Percentiles rank a stretch among this genome's conserved stretches.
phyloP scores from a whole-genome alignment of 441 rosid genomes.

The Omphalea diandra region DNA sequence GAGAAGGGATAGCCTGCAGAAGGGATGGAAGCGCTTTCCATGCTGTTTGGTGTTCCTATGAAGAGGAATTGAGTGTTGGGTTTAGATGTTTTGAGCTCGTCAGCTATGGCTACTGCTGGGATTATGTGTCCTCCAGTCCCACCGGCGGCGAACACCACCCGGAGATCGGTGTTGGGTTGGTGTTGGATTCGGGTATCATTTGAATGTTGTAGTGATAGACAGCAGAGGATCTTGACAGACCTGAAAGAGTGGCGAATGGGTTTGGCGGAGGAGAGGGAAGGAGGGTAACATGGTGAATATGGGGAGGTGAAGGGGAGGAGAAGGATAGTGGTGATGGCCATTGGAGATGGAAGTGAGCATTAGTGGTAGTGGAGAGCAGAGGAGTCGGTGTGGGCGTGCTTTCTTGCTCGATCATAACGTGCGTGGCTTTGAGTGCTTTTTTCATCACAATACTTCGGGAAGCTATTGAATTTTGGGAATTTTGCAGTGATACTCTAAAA shows the following conservation, averaged over 20 bases:
- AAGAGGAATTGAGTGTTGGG: conserved; percentile 53
- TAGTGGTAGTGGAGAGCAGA: background rate
- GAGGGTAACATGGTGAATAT: too few species aligned
- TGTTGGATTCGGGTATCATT: conserved; percentile 20
- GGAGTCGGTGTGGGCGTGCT: background rate
- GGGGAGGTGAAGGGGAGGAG: conserved; percentile 22
- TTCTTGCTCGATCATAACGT: too few species aligned
- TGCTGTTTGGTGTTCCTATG: conserved; percentile 60
- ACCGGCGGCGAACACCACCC: conserved; percentile 65
- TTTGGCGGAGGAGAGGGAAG: conserved; percentile 17
- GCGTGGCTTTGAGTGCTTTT: too few species aligned
- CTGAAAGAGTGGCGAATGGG: conserved; percentile 17
- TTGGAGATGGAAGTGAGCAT: conserved; percentile 23
- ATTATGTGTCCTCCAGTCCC: conserved; percentile 83
- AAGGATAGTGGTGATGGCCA: conserved; percentile 40
- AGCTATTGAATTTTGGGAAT: too few species aligned
- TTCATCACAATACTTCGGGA: too few species aligned
- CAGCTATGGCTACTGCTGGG: conserved; percentile 81
- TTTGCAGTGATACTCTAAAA: too few species aligned
- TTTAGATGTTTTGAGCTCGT: conserved; percentile 55
- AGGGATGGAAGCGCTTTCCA: conserved; percentile 72
- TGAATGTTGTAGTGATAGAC: conserved; percentile 37
- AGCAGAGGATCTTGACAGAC: conserved; percentile 26
- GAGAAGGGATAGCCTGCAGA: conserved; percentile 65
- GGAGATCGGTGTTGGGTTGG: conserved; percentile 28